Evolutionary conservation across 345 rosid species (phyloP), one percentile per base, ranked within the genome.

Genomic region (Eucalyptus tenuipes): DNA sequence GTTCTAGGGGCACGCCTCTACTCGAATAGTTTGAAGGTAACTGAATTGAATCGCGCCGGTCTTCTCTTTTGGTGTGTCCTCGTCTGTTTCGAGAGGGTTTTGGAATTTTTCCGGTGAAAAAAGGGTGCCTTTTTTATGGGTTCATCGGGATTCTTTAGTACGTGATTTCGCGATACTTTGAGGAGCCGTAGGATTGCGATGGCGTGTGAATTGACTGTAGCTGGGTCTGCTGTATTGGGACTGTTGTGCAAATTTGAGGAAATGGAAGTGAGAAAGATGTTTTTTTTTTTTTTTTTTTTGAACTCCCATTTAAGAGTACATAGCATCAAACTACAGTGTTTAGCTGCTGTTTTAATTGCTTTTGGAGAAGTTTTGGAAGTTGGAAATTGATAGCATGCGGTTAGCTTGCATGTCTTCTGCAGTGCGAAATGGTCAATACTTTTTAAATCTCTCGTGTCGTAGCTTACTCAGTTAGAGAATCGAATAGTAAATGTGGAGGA

Each of bases 1-100:
- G 12, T 97, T 97, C 88, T 98, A 95, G 90, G 90, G 98, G 97
- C 52, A 94, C 98, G 80, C 96, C 97, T 33, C n/a, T 90, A 68
- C 12, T 92, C 97, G 52, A 92, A 61, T 15, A 90, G 96, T 55
- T 87, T 94, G 61, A 93, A 93, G 97, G 99, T 97, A 82, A 59
- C 20, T 0, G 2, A 31, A 15, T 86, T 11, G 18, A 50, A 42
- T 25, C 37, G 16, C 44, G n/a, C 5, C 37, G 71, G 80, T 66
- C 48, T 45, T 57, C 20, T 47, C 42, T 44, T 2, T 45, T 17
- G 13, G 45, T 25, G 61, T 42, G 24, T 12, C 71, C 59, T 27
- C 47, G 18, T 15, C 75, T 66, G 75, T 66, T 31, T 66, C 40
- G 16, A 29, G n/a, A 49, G 1, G n/a, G 44, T 86, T 25, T 86